Conservation (phyloP, 1,139 yeast species). For the Sugiyamaella neomexicana region DNA sequence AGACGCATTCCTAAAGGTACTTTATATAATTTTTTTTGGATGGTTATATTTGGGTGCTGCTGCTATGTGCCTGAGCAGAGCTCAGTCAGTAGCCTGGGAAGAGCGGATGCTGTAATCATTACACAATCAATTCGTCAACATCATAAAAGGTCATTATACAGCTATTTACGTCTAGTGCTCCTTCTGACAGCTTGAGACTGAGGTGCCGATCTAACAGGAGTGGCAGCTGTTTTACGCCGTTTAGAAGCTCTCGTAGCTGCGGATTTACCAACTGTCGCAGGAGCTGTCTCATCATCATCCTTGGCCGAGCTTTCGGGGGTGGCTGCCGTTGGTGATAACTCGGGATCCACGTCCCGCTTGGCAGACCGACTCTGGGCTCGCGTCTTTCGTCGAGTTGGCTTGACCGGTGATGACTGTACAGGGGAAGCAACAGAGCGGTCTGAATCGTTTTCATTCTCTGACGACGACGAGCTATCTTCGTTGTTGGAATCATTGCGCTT, state of each 20-base stretch:
- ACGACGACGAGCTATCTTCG: slow-evolving; percentile 14
- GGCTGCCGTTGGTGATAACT: neutral
- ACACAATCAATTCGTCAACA: neutral
- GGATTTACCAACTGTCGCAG: neutral
- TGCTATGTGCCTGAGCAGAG: no score
- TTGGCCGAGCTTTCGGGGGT: slow-evolving; percentile 13
- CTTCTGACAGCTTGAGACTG: slow-evolving; percentile 9
- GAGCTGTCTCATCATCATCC: slow-evolving; percentile 7
- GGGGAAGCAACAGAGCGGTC: slow-evolving; percentile 9
- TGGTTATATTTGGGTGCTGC: neutral
- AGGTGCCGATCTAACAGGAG: slow-evolving; percentile 1
- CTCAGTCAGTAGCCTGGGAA: no score
- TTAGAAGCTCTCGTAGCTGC: slow-evolving; percentile 1
- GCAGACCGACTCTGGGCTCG: slow-evolving; percentile 19
- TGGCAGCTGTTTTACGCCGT: slow-evolving; percentile 10
- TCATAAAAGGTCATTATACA: neutral
- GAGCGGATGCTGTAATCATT: no score
- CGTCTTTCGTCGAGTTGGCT: slow-evolving; percentile 11
- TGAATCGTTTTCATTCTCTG: slow-evolving; percentile 16
- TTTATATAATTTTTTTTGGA: neutral
- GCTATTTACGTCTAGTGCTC: slow-evolving; percentile 14
- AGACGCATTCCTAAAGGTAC: neutral
- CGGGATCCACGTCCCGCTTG: slow-evolving; percentile 16
- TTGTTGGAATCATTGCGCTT: slow-evolving; percentile 9
- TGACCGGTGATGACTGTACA: slow-evolving; percentile 5